phyloP scores from a whole-genome alignment of 345 rosid genomes.

The Triadica sebifera region DNA sequence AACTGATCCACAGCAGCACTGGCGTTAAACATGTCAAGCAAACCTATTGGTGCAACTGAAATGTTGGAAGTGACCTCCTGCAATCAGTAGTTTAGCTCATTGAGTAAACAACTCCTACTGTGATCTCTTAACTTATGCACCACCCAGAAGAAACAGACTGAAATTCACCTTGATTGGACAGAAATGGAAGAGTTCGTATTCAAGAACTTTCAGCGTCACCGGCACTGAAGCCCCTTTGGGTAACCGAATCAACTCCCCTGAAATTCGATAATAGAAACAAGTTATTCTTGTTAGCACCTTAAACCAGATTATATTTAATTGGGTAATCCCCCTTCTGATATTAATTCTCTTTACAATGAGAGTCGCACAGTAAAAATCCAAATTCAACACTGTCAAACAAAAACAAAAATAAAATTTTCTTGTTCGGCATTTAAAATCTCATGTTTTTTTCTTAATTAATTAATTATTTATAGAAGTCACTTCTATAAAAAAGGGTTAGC shows the following conservation, averaged over 20 bases:
- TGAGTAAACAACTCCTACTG: conserved; percentile 6
- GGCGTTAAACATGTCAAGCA: conserved; percentile 82
- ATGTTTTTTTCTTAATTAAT: neutral
- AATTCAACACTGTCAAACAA: neutral
- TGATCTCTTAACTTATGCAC: neutral
- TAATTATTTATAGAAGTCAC: too few relatives aligned
- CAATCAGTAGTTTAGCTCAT: neutral
- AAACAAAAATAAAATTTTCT: neutral
- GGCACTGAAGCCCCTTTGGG: conserved; percentile 79
- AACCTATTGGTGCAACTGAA: conserved; percentile 82
- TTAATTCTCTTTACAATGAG: neutral
- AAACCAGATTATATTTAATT: too few relatives aligned
- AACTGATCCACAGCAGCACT: conserved; percentile 70
- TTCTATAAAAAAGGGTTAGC: neutral
- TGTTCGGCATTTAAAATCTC: neutral
- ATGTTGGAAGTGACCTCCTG: conserved; percentile 64
- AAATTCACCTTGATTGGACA: conserved; percentile 65
- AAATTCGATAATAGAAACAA: neutral
- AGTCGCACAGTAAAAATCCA: neutral
- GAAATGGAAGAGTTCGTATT: conserved; percentile 87
- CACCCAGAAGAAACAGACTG: neutral
- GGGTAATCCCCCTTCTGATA: neutral
- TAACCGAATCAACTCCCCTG: conserved; percentile 74
- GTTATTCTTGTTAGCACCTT: neutral
- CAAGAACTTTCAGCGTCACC: conserved; percentile 72